phyloP scores from a whole-genome alignment of 306 rosid genomes.

The Cyamopsis tetragonoloba region DNA sequence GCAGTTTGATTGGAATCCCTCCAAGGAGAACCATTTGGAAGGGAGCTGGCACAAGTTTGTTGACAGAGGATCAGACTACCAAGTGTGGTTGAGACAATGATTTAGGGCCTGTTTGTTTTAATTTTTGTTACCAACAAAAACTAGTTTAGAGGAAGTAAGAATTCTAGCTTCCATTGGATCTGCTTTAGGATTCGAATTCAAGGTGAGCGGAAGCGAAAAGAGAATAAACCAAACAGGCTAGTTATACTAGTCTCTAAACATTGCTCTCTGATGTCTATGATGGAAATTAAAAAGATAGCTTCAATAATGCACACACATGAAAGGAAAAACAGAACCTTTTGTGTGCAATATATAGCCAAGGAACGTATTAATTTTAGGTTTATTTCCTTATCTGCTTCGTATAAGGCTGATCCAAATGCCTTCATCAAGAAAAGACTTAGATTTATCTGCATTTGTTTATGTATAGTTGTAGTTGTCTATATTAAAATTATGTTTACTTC shows the following conservation, averaged over 20 bases:
- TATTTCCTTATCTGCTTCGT: neutral
- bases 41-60: conserved; percentile 80
- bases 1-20: conserved; percentile 73
- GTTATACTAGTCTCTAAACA: neutral
- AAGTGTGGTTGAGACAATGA: conserved; percentile 65
- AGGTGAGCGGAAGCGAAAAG: no score
- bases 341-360: neutral
- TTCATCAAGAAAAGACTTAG: neutral
- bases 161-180: no score
- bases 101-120: no score
- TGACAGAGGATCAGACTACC: conserved; percentile 67
- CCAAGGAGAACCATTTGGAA: conserved; percentile 65
- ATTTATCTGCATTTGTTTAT: neutral
- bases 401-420: neutral
- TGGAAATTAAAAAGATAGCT: neutral
- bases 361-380: neutral
- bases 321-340: neutral
- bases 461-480: no score
- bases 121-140: no score
- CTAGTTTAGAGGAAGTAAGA: no score
- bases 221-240: no score
- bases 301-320: neutral
- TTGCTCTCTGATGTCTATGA: neutral
- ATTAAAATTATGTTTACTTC: no score
- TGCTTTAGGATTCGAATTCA: no score